Percentiles rank a stretch among this genome's conserved stretches.
phyloP scores from a whole-genome alignment of 192 early-diverging fungal genomes.

The Spinellus fusiger region DNA sequence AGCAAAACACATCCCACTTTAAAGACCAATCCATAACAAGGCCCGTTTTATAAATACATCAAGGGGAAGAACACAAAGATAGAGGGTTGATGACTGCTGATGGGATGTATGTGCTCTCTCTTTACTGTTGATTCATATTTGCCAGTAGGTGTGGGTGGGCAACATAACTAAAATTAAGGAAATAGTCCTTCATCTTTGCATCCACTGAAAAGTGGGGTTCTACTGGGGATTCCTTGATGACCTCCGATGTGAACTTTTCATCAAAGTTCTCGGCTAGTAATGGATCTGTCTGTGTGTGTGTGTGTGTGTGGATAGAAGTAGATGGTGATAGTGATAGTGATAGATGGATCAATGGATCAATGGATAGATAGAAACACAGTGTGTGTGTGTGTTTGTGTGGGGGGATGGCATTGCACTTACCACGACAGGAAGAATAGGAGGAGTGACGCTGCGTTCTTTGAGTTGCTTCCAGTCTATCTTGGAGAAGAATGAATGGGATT shows the following conservation, averaged over 20 bases:
- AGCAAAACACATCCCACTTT: too few species aligned
- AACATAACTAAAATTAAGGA: constrained; percentile 37
- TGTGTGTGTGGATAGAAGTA: too few species aligned
- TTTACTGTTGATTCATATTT: too few species aligned
- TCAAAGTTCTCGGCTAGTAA: constrained; percentile 80
- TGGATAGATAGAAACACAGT: too few species aligned
- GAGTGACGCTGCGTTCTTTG: constrained; percentile 47
- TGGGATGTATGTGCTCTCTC: too few species aligned
- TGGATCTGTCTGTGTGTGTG: constrained; percentile 50
- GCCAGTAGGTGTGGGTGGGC: constrained; percentile 16
- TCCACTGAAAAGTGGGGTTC: constrained; percentile 10
- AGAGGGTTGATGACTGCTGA: too few species aligned
- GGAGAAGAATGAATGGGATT: constrained; percentile 68
- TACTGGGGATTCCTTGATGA: constrained; percentile 47
- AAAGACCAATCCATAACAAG: too few species aligned
- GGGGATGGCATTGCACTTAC: too few species aligned
- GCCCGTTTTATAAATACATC: too few species aligned
- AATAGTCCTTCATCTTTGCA: constrained; percentile 19
- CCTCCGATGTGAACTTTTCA: constrained; percentile 60
- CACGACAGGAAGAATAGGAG: constrained; percentile 64
- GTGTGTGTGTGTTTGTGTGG: too few species aligned
- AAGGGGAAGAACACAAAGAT: too few species aligned
- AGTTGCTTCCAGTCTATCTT: constrained; percentile 64
- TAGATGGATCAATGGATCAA: too few species aligned
- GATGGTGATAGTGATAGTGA: background rate